A percentile compares a stretch with the other conserved stretches of the same genome.
These are phyloP conservation scores for Colletotrichum aenigma DNA, from an alignment of 2,329 filamentous ascomycete genomes.

Conservation along the genomic window DNA sequence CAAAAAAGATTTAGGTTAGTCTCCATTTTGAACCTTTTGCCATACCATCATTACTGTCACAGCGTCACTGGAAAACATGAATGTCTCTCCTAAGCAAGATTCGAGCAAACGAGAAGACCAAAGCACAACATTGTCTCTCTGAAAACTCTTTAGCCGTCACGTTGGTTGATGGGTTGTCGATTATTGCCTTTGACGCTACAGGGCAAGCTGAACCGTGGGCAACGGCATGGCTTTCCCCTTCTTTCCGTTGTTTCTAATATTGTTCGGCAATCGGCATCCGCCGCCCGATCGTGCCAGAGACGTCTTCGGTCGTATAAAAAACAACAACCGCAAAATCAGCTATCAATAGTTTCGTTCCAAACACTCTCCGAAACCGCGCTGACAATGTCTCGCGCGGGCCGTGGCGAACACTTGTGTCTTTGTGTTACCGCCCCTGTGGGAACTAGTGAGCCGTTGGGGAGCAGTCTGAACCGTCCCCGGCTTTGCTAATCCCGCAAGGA, in stretches of 20 bases:
- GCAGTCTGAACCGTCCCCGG: background rate
- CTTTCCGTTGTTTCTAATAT: background rate
- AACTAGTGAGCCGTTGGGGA: background rate
- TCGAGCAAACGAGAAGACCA: background rate
- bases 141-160: background rate
- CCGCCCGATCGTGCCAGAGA: background rate
- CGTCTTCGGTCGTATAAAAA: background rate
- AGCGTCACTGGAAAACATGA: no score
- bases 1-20: background rate
- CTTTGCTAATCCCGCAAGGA: background rate
- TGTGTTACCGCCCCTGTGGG: background rate
- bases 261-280: background rate
- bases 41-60: background rate
- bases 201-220: background rate
- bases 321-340: background rate
- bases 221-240: background rate
- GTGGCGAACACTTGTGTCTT: background rate
- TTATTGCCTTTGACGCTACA: background rate
- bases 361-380: background rate
- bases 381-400: background rate
- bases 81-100: background rate
- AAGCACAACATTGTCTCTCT: background rate
- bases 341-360: background rate
- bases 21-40: background rate
- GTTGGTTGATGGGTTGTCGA: background rate